A percentile compares a stretch with the other conserved stretches of the same genome.
Conservation (phyloP, 208 protist species). For the Acanthamoeba sp. region DNA sequence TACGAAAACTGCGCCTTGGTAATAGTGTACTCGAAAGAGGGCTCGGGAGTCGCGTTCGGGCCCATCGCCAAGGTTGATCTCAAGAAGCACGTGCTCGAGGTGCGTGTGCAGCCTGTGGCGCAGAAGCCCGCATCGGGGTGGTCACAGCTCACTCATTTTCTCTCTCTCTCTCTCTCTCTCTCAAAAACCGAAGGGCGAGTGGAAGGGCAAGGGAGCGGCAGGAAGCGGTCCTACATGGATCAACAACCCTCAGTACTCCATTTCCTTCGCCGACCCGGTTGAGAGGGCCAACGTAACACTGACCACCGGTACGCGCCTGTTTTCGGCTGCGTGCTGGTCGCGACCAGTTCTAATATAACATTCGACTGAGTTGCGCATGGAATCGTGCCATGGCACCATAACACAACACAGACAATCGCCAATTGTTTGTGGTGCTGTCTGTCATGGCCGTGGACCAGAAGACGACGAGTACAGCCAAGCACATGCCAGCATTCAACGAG, state of each 20-base stretch:
- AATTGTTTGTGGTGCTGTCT: constrained; percentile 16
- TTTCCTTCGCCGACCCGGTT: not conserved
- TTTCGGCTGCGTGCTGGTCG: no score
- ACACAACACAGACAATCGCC: not conserved
- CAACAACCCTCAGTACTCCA: constrained; percentile 53
- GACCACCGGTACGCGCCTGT: constrained; percentile 5
- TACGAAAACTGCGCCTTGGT: no score
- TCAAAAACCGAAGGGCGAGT: constrained; percentile 62
- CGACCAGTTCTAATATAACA: no score
- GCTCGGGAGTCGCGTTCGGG: not conserved
- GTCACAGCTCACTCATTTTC: not conserved
- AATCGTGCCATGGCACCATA: not conserved
- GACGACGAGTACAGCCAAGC: not conserved
- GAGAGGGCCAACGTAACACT: not conserved
- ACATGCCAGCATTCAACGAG: not conserved
- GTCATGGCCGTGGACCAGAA: constrained; percentile 30
- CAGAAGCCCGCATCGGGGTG: no score
- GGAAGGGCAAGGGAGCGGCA: constrained; percentile 39
- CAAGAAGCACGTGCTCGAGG: constrained; percentile 35
- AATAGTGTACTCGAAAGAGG: not conserved
- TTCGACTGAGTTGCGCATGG: no score
- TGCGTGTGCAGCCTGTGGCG: not conserved
- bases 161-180: not conserved
- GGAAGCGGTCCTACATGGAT: constrained; percentile 52
- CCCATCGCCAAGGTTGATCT: not conserved